Evolutionary conservation across 2,329 filamentous ascomycete species (phyloP), one percentile per base, ranked within the genome.

Genomic region (Neospermospora avenae): DNA sequence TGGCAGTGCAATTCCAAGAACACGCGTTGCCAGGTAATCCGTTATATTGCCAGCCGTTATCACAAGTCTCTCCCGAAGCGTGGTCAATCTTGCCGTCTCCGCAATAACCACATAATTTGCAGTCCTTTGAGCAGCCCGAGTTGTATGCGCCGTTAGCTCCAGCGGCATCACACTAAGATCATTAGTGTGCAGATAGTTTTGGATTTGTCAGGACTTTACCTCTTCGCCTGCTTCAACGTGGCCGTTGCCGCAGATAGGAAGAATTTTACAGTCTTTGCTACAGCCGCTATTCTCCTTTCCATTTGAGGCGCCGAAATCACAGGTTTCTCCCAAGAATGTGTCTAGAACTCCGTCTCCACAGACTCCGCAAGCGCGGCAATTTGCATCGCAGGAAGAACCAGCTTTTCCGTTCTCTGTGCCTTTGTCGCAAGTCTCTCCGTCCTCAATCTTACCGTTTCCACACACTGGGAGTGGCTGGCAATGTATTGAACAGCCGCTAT

Each of bases 31-130:
- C 57, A 2, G 57, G 57, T 3, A 49, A 37, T 18, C 57, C 57
- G 28, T 57, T 57, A 11, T 41, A 13, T 49, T 57, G 18, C 55
- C 55, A 57, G 4, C 55, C 42, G 18, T 39, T 39, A 22, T 55
- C 41, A 42, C 57, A 59, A 22, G 42, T 39, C 18, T 60, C 58
- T 22, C 58, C 58, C 2, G 45, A 28, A 20, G 53, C 46, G 42
- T 45, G 16, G 37, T 58, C 56, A 31, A 58, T 37, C 8, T 31
- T 45, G 25, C 41, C 41, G 18, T 58, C 56, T n/a, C 56, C 56
- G 16, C 56, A 58, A 25, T 58, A 58, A 16, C 56, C 56, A 25
- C 56, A 58, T 10, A 58, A 39, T 37, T 58, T 58, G 37, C 56
- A 58, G 6, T 46, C 48, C 10, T 42, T 58, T 35, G 56, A 53